A percentile compares a stretch with the other conserved stretches of the same genome.
These are phyloP conservation scores for Candida koratica DNA, from an alignment of 805 yeast species.

Conservation along the genomic window DNA sequence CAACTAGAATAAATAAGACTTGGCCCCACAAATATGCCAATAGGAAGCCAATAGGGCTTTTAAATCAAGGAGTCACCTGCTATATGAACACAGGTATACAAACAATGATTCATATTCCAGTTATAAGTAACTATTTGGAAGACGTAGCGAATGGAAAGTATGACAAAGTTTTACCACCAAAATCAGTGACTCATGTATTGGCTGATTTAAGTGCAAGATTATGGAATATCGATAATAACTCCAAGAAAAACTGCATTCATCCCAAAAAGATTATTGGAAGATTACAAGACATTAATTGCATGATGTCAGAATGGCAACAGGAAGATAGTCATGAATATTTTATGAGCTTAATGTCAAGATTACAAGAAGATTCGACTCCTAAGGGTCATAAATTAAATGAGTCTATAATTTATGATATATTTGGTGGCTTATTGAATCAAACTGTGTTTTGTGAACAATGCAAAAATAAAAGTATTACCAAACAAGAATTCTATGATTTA, in stretches of 20 bases:
- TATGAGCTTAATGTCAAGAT: constrained; percentile 82
- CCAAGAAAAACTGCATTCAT: constrained; percentile 49
- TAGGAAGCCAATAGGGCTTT: constrained; percentile 66
- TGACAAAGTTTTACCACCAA: constrained; percentile 41
- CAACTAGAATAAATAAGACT: constrained; percentile 59
- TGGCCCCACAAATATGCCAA: constrained; percentile 55
- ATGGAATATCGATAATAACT: constrained; percentile 55
- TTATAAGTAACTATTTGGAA: constrained; percentile 75
- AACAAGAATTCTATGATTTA: constrained; percentile 90
- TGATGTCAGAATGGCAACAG: constrained; percentile 97
- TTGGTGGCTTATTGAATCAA: constrained; percentile 88
- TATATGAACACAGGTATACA: constrained; percentile 95
- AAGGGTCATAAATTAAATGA: constrained; percentile 78
- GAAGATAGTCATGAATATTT: constrained; percentile 97
- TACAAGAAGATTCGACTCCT: constrained; percentile 92
- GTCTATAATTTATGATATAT: constrained; percentile 84
- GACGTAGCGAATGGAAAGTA: constrained; percentile 59
- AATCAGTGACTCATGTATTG: constrained; percentile 60
- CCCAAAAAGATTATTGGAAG: constrained; percentile 71
- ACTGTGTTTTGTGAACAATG: constrained; percentile 80
- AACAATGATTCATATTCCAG: constrained; percentile 85
- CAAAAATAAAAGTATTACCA: constrained; percentile 77
- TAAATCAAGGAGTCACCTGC: constrained; percentile 94
- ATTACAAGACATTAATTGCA: constrained; percentile 81
- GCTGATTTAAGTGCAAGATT: constrained; percentile 67